phyloP scores from a whole-genome alignment of 2,329 filamentous ascomycete species.

The Monilinia fructicola region DNA sequence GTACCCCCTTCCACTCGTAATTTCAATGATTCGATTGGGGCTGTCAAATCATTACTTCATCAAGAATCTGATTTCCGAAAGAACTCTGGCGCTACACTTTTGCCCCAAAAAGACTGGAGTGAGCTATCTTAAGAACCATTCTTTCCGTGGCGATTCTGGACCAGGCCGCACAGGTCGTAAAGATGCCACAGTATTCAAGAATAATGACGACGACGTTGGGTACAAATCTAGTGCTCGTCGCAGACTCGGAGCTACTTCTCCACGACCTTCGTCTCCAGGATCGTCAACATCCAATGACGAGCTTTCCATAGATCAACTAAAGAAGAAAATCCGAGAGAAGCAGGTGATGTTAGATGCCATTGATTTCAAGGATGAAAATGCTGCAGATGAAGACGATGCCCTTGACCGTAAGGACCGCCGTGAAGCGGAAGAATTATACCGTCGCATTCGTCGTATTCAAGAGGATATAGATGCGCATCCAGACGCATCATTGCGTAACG shows the following conservation, averaged over 20 bases:
- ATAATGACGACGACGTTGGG: slow-evolving; percentile 88
- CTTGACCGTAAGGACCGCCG: slow-evolving; percentile 86
- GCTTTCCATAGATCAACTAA: slow-evolving; percentile 79
- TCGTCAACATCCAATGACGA: slow-evolving; percentile 75
- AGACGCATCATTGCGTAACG: slow-evolving; percentile 65
- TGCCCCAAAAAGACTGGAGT: slow-evolving; percentile 96
- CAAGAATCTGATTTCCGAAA: slow-evolving; percentile 89
- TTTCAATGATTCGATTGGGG: slow-evolving; percentile 87
- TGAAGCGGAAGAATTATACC: slow-evolving; percentile 91
- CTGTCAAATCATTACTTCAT: slow-evolving; percentile 84
- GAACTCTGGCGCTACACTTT: slow-evolving; percentile 81
- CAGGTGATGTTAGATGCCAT: slow-evolving; percentile 93
- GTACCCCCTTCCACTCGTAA: slow-evolving; percentile 93
- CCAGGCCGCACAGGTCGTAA: slow-evolving; percentile 67
- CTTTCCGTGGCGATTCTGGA: slow-evolving; percentile 69
- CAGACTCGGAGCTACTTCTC: slow-evolving; percentile 69
- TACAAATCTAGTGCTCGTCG: slow-evolving; percentile 94
- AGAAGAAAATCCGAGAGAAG: slow-evolving; percentile 91
- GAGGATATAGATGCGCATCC: slow-evolving; percentile 94
- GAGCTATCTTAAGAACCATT: slow-evolving; percentile 94
- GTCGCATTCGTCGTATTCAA: slow-evolving; percentile 85
- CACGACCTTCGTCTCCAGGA: slow-evolving; percentile 74
- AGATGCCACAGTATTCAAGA: slow-evolving; percentile 94
- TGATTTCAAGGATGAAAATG: slow-evolving; percentile 91
- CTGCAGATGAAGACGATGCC: slow-evolving; percentile 85